Evolutionary conservation across 2,329 filamentous ascomycete genomes (phyloP), one percentile per base, ranked within the genome.

Genomic region (Diplodia mutila): DNA sequence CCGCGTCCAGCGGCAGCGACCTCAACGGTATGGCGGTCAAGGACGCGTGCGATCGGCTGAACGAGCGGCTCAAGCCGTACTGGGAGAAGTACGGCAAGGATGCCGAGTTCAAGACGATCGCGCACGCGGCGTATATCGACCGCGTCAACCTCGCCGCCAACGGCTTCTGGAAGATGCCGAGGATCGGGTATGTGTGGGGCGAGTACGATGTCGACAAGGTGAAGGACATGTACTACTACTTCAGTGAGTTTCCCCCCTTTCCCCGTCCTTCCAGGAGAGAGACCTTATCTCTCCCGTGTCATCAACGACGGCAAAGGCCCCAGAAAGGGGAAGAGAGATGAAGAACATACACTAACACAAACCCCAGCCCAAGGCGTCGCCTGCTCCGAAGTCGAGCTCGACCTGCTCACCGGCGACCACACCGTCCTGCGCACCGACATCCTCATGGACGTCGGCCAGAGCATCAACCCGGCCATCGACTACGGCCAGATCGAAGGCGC

Each of bases 111-210:
- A 92, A 93, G 74, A 86, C 94, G 7, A 82, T 99, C 12, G 94
- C 93, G 0, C 91, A 94, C 73, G 91, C 93, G 0, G 94, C 94
- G 0, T 99, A 98, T 82, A 92, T 97, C 72, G 94, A 97, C 76
- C 90, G 94, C 3, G 92, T 97, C 71, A 98, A 98, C 74, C 88
- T 99, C 9, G 94, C 92, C 14, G 94, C 94, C 0, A 95, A 97
- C 72, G 94, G 94, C 0, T 97, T 95, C 81, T 99, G 97, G 86
- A 95, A 94, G 78, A 98, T 95, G 6, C 95, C 95, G 0, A 93
- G 97, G 70, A 97, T 99, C 71, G 95, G 94, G 1, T 98, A 97
- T 75, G 87, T 87, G 0, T 99, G 94, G 94, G 92, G 89, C 6
- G 71, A 77, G 29, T 77, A 72, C 18, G 74, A 79, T 49, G 54